These are phyloP conservation scores for Adansonia madagascariensis DNA, from an alignment of 441 rosid genomes.

Conservation along the genomic window DNA sequence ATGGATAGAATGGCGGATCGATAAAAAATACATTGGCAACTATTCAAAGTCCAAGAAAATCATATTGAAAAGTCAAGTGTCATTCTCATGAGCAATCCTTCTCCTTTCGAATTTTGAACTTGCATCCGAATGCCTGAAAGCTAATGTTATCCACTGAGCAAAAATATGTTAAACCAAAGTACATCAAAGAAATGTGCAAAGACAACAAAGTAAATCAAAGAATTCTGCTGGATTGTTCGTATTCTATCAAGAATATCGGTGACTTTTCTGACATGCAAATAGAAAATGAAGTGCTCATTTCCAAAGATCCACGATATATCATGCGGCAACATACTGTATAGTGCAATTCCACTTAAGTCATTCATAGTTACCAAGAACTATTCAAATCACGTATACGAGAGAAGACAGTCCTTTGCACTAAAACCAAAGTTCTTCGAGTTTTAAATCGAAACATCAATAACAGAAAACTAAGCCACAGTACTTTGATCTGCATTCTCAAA, in stretches of 20 bases:
- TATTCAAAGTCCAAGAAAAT: constrained; percentile 14
- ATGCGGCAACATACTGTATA: background rate
- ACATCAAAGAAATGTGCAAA: no score
- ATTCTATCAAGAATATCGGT: no score
- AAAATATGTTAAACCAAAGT: no score
- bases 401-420: background rate
- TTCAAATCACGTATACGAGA: background rate
- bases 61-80: constrained; percentile 1
- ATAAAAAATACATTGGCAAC: background rate
- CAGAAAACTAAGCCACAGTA: background rate
- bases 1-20: background rate
- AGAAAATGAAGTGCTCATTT: background rate
- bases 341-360: background rate
- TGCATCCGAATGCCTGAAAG: background rate
- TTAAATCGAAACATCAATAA: background rate
- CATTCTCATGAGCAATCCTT: background rate
- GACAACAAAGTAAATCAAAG: no score
- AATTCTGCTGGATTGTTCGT: no score
- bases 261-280: no score
- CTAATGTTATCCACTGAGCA: background rate
- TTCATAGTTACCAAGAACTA: constrained; percentile 2
- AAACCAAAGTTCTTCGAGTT: background rate
- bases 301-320: no score
- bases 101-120: background rate
- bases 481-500: background rate